Percentiles rank a stretch among this genome's conserved stretches.
Conservation (phyloP, 139 green algal species). For the Chlorella sorokiniana region DNA sequence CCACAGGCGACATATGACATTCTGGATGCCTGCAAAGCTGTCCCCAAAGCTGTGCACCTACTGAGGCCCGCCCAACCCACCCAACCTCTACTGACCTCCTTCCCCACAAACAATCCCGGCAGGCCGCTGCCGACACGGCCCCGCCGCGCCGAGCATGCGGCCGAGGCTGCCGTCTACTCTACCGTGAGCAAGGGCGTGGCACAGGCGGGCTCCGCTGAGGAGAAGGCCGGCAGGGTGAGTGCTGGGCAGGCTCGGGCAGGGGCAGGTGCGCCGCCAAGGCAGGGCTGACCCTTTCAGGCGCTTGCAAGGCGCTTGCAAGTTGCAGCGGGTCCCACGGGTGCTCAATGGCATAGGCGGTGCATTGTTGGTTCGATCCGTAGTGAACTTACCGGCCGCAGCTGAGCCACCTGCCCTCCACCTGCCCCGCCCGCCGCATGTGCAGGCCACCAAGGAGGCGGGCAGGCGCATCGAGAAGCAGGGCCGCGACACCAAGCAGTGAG, state of each 20-base stretch:
- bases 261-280: neutral
- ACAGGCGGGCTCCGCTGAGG: neutral
- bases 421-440: neutral
- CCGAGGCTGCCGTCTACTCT: neutral
- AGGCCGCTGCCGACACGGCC: neutral
- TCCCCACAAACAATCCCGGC: neutral
- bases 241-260: neutral
- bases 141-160: neutral
- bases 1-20: no score
- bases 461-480: conserved; percentile 16
- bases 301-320: no score
- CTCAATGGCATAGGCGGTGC: neutral
- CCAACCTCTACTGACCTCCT: neutral
- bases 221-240: conserved; percentile 24
- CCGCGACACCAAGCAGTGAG: conserved; percentile 26
- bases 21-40: no score
- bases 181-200: neutral
- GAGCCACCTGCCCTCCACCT: neutral
- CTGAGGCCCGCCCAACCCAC: no score
- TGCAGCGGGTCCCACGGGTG: no score
- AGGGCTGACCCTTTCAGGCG: neutral
- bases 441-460: conserved; percentile 11
- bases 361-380: no score
- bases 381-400: neutral
- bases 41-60: no score